A percentile compares a stretch with the other conserved stretches of the same genome.
phyloP scores from a whole-genome alignment of 1,284 basidiomycete species.

The Pisolithus thermaeus region DNA sequence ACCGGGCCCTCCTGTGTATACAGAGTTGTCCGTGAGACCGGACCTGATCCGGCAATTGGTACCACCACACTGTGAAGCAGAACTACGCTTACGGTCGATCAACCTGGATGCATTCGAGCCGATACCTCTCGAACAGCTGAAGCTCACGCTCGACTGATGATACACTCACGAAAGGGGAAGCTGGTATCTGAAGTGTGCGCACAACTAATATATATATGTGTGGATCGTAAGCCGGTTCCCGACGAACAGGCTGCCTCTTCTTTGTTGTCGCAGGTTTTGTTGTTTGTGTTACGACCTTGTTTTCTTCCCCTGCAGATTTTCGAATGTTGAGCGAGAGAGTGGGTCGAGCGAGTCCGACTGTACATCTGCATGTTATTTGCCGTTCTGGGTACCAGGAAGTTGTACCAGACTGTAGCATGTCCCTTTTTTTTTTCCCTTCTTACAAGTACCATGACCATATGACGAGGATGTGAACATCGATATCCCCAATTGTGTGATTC shows the following conservation, averaged over 20 bases:
- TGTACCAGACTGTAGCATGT: not conserved
- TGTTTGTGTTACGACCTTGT: slow-evolving; percentile 5
- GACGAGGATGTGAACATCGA: not conserved
- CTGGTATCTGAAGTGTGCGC: slow-evolving; percentile 28
- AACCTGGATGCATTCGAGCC: slow-evolving; percentile 89
- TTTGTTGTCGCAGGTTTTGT: slow-evolving; percentile 4
- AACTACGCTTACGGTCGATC: slow-evolving; percentile 83
- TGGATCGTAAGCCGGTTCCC: not conserved
- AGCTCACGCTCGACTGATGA: slow-evolving; percentile 81
- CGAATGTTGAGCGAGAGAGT: not conserved
- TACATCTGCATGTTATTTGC: not conserved
- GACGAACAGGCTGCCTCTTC: not conserved
- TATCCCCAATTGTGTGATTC: not conserved
- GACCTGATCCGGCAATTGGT: slow-evolving; percentile 91
- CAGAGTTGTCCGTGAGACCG: slow-evolving; percentile 93
- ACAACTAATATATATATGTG: slow-evolving; percentile 27
- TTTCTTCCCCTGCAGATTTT: not conserved
- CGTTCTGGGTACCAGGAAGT: not conserved
- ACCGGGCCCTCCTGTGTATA: slow-evolving; percentile 1
- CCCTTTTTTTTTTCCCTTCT: not conserved
- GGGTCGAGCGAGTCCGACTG: not conserved
- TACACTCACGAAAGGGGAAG: slow-evolving; percentile 23
- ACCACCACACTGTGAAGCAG: slow-evolving; percentile 83
- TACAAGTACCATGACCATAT: not conserved
- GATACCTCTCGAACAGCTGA: slow-evolving; percentile 90